These are phyloP conservation scores for Lodderomyces theae DNA, from an alignment of 1,139 yeast genomes.

Conservation along the genomic window DNA sequence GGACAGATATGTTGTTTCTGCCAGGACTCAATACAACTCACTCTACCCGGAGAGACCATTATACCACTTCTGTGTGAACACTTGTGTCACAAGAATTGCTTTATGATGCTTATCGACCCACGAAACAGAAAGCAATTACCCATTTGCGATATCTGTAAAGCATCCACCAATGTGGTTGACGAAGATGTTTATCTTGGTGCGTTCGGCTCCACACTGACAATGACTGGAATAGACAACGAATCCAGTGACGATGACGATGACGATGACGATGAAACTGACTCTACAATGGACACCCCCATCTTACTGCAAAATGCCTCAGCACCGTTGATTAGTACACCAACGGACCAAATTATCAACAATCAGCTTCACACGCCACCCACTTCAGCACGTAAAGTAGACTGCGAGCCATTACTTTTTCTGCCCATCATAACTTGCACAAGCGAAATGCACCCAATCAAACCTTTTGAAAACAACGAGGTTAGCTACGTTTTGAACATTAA, in stretches of 20 bases:
- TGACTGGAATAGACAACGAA: neutral
- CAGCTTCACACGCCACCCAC: constrained; percentile 20
- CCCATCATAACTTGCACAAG: constrained; percentile 21
- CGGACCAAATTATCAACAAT: constrained; percentile 2
- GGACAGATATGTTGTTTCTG: constrained; percentile 28
- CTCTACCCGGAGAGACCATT: constrained; percentile 23
- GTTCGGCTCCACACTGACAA: constrained; percentile 2
- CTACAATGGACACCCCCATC: neutral
- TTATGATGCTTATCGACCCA: constrained; percentile 13
- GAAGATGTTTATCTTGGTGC: constrained; percentile 6
- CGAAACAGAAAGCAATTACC: constrained; percentile 15
- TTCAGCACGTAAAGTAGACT: constrained; percentile 10
- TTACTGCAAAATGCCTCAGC: neutral
- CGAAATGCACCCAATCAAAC: constrained; percentile 16
- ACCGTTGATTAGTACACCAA: neutral
- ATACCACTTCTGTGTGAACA: constrained; percentile 28
- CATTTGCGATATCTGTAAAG: constrained; percentile 19
- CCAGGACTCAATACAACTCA: constrained; percentile 20
- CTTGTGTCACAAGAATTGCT: constrained; percentile 30
- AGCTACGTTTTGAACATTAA: constrained; percentile 25
- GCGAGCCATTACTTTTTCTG: constrained; percentile 14
- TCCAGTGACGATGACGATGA: too few relatives aligned
- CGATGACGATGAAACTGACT: neutral
- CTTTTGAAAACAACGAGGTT: constrained; percentile 17
- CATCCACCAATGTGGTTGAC: constrained; percentile 8